Evolutionary conservation across 768 basidiomycete species (phyloP), one percentile per base, ranked within the genome.

Genomic region (Serendipita indica): DNA sequence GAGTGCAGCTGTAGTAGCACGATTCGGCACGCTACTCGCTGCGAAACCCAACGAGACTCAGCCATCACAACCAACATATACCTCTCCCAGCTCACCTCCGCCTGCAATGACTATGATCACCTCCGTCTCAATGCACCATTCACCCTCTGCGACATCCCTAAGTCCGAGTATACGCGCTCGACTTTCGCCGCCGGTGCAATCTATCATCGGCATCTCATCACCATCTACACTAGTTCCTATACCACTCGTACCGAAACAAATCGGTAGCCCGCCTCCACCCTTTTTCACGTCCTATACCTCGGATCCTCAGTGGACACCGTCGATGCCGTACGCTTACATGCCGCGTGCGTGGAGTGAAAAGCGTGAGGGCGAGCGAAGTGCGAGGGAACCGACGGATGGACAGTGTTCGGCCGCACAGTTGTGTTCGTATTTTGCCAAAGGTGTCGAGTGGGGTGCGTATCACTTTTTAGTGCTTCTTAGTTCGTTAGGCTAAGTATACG

Each of bases 371-470:
- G n/a, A n/a, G n/a, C n/a, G n/a, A n/a, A n/a, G n/a, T n/a, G n/a
- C n/a, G n/a, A n/a, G 35, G n/a, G 35, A 37, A 10, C 10, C n/a
- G 35, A 54, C 49, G n/a, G 49, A 54, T 27, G 49, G 49, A 32
- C 49, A 54, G n/a, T 54, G 49, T n/a, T 54, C 49, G n/a, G 49
- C 49, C 3, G 49, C 49, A 27, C 49, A 54, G 22, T 27, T 54
- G 22, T 54, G 49, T 28, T 54, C 49, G 20, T 54, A 54, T 27
- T 54, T 54, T 32, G 49, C 49, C 10, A 32, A 25, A 10, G 30
- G 30, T n/a, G 49, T 54, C 7, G 22, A 25, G 30, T 54, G 49
- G 49, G 49, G 49, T 54, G 49, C n/a, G 49, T 54, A 28, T 16
- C 20, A 5, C 4, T 54, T 12, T 20, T 54, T 16, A 10, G 27